Base-by-base conservation (phyloP, 75 land plant species). In the Sequoiadendron giganteum region DNA sequence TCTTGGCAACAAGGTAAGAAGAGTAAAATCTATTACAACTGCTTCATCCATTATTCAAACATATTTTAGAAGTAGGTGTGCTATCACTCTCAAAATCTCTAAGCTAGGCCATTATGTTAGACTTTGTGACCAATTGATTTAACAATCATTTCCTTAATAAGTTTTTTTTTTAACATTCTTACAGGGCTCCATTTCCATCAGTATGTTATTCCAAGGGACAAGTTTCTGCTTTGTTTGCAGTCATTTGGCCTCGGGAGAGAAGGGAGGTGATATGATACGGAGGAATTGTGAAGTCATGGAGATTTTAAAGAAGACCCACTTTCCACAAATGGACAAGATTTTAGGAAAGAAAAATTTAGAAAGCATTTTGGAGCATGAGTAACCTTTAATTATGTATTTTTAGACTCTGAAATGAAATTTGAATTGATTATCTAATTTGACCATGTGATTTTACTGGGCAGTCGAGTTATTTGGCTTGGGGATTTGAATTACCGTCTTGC, bases 311-410 rank as follows among this genome's bases (percentile, higher is more conserved):
- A 94, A 88, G 85, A 96, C 97, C 14, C 86, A 85, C 21, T 97
- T 97, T 89, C 87, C 88, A 49, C 89, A 52, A 45, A 6, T 81
- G 21, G 16, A 34, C 15, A 34, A 75, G 38, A 11, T 30, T 75
- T 32, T 75, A 15, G 77, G 88, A 14, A 85, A 89, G 40, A 90
- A 89, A 82, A 81, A 92, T 11, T 99, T 97, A 2, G 95, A 92
- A 82, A 95, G 88, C 86, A 97, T 98, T 72, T 86, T 98, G 40
- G 96, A 92, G 28, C 99, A 98, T 85, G 97, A 98, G 99, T 98
- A 86, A 89, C 95, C 48, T 70, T 56, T 21, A 10, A 48, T 49
- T 10, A 45, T 49, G 9, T 79, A 16, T 77, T 87, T 25, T 38
- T 86, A 42, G 87, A 13, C 36, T 76, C 52, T 90, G 16, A 52